Evolutionary conservation across 306 rosid genomes (phyloP), one percentile per base, ranked within the genome.

Genomic region (Acacia crassicarpa): DNA sequence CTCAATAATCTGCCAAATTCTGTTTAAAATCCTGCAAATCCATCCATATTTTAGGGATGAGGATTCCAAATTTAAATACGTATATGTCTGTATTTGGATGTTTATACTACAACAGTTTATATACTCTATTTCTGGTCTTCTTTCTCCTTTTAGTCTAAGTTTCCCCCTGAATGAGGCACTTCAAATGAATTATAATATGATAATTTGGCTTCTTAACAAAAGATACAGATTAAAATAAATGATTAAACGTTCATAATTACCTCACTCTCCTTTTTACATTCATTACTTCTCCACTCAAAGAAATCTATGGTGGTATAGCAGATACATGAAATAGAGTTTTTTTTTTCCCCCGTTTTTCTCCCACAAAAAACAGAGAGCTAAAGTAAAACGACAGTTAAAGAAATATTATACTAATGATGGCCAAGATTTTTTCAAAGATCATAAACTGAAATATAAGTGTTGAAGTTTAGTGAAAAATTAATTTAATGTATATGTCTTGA

Each of bases 41-140:
- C 81, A 74, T 87, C 89, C 89, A 80, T 81, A 13, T 87, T 85
- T 90, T 84, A 62, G 78, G 89, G 90, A 79, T 75, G 67, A 84
- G 81, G 80, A 84, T 84, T 62, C 17, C 14, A 15, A 49, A 6
- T 56, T 83, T 4, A 68, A 72, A 6, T 5, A 23, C 38, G 41
- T 63, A 32, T 30, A 30, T 30, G 13, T 63, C 8, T 63, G 69
- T 63, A 63, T 30, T 13, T 63, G 69, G 35, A 14, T 27, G 17
- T 63, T 30, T 13, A 30, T 30, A 14, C 40, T 5, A 25, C 40
- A 62, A 4, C 75, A 22, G n/a, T 32, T 78, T 63, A 27, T 6
- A n/a, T 6, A n/a, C 35, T 49, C 67, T 27, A 46, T 54, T 51
- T 23, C 32, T 10, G 45, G 13, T 69, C 67, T 48, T 51, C 71